Conservation (phyloP, 2,329 filamentous ascomycete species). For the Chrysosporium keratinophilum region DNA sequence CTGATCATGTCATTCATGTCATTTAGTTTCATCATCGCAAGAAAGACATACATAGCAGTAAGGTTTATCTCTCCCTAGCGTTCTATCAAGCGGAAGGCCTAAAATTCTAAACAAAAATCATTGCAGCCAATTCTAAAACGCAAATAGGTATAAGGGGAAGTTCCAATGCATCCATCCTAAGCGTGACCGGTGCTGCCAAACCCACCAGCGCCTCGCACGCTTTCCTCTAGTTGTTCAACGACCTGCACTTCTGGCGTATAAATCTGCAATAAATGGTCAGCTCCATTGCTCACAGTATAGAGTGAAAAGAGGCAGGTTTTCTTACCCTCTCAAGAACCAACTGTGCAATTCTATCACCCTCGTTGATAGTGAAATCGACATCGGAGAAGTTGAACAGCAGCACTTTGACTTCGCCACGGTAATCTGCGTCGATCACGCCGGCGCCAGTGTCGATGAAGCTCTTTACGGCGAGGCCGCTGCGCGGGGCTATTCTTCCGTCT, state of each 20-base stretch:
- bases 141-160: background rate
- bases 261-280: slow-evolving; percentile 44
- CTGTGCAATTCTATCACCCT: slow-evolving; percentile 87
- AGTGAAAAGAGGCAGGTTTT: too few relatives aligned
- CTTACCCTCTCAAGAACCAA: slow-evolving; percentile 72
- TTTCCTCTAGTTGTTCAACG: slow-evolving; percentile 79
- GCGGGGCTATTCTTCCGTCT: slow-evolving; percentile 84
- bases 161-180: background rate
- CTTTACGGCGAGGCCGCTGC: slow-evolving; percentile 84
- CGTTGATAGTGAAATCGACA: slow-evolving; percentile 64
- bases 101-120: background rate
- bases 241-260: slow-evolving; percentile 87
- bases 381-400: slow-evolving; percentile 89
- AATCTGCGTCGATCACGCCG: slow-evolving; percentile 95
- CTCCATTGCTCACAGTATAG: too few relatives aligned
- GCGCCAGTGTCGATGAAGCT: slow-evolving; percentile 94
- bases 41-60: too few relatives aligned
- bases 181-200: slow-evolving; percentile 74
- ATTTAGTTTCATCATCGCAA: too few relatives aligned
- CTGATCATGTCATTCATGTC: too few relatives aligned
- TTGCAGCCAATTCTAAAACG: too few relatives aligned
- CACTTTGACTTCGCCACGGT: slow-evolving; percentile 86
- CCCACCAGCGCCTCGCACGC: slow-evolving; percentile 77
- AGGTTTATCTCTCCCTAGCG: too few relatives aligned
- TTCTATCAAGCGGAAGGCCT: too few relatives aligned